Conservation (phyloP, 176 grass and related monocot species). For the Hordeum vulgare region MorexV3_pseudomolecules_assembly NC_058523.1:555522267-555522766, state of each 20-base stretch:
- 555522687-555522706: neutral
- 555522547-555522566: constrained; percentile 82
- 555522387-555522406: neutral
- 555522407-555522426: neutral
- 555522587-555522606: constrained; percentile 58
- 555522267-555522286: neutral
- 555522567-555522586: constrained; percentile 65
- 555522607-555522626: neutral
- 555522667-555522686: neutral
- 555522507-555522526: constrained; percentile 52
- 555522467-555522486: constrained; percentile 11
- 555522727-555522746: neutral
- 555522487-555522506: constrained; percentile 57
- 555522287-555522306: constrained; percentile 2
- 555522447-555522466: neutral
- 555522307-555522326: no score
- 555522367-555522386: neutral
- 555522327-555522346: neutral
- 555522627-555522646: neutral
- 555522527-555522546: constrained; percentile 57
- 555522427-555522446: constrained; percentile 1
- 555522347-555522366: neutral
- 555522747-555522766: neutral
- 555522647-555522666: neutral
- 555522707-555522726: neutral